Conservation (phyloP, 2,329 filamentous ascomycete genomes). For the Fusarium miscanthi region DNA sequence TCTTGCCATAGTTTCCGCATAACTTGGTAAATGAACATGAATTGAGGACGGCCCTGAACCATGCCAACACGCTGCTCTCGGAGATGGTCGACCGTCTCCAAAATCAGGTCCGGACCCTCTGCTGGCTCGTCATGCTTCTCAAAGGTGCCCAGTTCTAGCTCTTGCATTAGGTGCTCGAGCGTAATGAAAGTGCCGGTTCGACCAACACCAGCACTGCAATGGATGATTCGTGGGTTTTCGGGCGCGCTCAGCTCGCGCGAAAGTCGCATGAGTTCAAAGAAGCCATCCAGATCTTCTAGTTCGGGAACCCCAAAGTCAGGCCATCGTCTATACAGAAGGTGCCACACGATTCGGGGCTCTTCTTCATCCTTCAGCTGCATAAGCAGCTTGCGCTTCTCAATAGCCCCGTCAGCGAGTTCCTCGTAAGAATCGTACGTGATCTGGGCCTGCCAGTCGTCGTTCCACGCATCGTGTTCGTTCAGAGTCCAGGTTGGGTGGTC, state of each 20-base stretch:
- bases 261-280: conserved; percentile 76
- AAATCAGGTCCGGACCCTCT: conserved; percentile 72
- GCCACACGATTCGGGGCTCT: conserved; percentile 74
- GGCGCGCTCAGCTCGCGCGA: conserved; percentile 68
- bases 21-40: conserved; percentile 88
- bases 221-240: conserved; percentile 77
- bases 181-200: conserved; percentile 96
- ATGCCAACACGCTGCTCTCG: conserved; percentile 92
- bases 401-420: conserved; percentile 64
- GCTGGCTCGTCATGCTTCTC: conserved; percentile 55
- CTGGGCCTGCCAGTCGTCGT: conserved; percentile 74
- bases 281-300: conserved; percentile 72
- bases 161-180: conserved; percentile 88
- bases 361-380: conserved; percentile 62
- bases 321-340: conserved; percentile 89
- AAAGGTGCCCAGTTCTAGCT: conserved; percentile 80
- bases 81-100: conserved; percentile 80
- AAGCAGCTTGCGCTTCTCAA: conserved; percentile 80
- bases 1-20: conserved; percentile 79
- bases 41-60: conserved; percentile 91
- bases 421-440: conserved; percentile 75
- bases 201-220: conserved; percentile 93
- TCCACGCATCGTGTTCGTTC: conserved; percentile 73
- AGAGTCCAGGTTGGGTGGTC: conserved; percentile 65
- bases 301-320: conserved; percentile 88